These are phyloP conservation scores for Fusarium phyllophilum DNA, from an alignment of 2,329 filamentous ascomycete species.

Conservation along the genomic window DNA sequence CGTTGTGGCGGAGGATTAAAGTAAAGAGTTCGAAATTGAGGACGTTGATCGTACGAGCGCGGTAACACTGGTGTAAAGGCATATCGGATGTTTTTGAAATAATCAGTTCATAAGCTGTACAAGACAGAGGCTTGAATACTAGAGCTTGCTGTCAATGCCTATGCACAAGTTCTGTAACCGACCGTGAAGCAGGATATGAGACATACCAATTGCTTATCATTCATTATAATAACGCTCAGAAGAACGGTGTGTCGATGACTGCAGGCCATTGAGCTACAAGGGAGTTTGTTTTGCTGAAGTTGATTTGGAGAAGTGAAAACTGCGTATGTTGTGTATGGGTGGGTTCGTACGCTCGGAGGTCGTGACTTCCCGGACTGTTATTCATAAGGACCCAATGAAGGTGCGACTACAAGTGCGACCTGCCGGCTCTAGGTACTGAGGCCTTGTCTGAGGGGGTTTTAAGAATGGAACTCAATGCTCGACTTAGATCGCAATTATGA, in stretches of 20 bases:
- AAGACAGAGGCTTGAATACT: not conserved
- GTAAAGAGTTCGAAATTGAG: constrained; percentile 1
- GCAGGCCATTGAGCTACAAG: not conserved
- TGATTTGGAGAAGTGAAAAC: not conserved
- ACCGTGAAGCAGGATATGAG: not conserved
- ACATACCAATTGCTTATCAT: not conserved
- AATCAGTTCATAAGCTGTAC: not conserved
- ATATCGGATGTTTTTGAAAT: not conserved
- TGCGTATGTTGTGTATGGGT: constrained; percentile 8
- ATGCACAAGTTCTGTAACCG: not conserved
- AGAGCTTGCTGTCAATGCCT: not conserved
- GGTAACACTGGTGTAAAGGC: constrained; percentile 30
- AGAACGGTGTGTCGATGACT: not conserved
- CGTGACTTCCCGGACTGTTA: constrained; percentile 16
- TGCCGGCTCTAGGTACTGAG: not conserved
- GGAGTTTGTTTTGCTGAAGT: not conserved
- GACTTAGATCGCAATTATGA: not conserved
- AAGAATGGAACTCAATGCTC: not conserved
- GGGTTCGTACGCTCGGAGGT: constrained; percentile 2
- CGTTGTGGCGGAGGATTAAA: not conserved
- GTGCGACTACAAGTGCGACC: constrained; percentile 6
- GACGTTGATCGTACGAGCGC: constrained; percentile 17
- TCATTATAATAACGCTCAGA: not conserved
- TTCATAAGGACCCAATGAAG: not conserved
- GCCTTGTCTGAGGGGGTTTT: not conserved